Conservation (phyloP, 306 rosid genomes). For the Cicer cuneatum region DNA sequence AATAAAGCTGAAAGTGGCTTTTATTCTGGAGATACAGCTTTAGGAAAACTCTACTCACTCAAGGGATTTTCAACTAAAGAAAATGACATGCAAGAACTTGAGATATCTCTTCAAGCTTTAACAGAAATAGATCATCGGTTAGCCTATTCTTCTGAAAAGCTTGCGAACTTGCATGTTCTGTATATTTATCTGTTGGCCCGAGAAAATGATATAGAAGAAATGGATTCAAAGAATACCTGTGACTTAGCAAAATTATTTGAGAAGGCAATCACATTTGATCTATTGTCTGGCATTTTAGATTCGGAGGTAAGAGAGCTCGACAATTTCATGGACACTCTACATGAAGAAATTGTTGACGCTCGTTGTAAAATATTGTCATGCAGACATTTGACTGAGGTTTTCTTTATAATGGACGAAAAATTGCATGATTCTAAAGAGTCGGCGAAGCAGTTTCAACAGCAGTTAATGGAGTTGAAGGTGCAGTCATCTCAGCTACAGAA, state of each 20-base stretch:
- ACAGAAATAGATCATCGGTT: conserved; percentile 75
- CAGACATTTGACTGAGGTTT: conserved; percentile 68
- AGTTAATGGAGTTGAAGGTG: conserved; percentile 71
- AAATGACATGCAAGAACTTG: conserved; percentile 58
- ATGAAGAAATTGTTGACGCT: conserved; percentile 69
- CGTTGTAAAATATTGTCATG: conserved; percentile 71
- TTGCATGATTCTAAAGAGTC: conserved; percentile 77
- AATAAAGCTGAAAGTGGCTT: conserved; percentile 50
- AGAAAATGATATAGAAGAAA: conserved; percentile 77
- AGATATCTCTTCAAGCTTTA: conserved; percentile 62
- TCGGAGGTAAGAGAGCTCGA: conserved; percentile 91
- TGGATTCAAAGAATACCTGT: conserved; percentile 52
- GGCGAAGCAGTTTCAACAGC: conserved; percentile 67
- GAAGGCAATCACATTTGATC: conserved; percentile 69
- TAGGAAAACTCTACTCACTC: conserved; percentile 46
- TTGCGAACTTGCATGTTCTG: conserved; percentile 75
- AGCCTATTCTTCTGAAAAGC: conserved; percentile 83
- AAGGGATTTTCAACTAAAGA: conserved; percentile 53
- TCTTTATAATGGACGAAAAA: conserved; percentile 64
- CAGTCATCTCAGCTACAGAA: conserved; percentile 82
- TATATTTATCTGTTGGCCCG: conserved; percentile 66
- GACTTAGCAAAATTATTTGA: conserved; percentile 56
- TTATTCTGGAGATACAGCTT: conserved; percentile 43
- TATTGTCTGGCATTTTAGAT: conserved; percentile 75
- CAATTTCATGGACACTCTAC: conserved; percentile 72